A percentile compares a stretch with the other conserved stretches of the same genome.
Conservation (phyloP, 192 early-diverging fungal genomes). For the Podochytrium sp. region DNA sequence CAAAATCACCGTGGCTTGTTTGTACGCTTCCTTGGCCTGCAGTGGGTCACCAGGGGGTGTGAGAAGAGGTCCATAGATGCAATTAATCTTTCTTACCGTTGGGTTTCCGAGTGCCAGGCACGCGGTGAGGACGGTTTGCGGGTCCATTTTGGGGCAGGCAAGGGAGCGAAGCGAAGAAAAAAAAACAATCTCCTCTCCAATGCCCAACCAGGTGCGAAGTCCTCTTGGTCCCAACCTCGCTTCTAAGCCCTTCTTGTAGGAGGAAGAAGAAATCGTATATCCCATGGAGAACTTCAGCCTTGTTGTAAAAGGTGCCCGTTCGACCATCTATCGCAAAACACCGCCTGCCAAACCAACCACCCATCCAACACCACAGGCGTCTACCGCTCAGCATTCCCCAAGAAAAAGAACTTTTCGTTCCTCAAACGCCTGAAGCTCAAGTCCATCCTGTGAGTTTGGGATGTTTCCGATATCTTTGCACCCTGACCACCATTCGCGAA, state of each 20-base stretch:
- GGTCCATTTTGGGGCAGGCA: neutral
- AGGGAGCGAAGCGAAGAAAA: neutral
- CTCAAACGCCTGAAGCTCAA: conserved; percentile 86
- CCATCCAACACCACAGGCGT: too few relatives aligned
- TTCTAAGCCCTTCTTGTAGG: neutral
- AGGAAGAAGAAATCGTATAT: conserved; percentile 12
- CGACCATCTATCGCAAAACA: too few relatives aligned
- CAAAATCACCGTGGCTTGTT: neutral
- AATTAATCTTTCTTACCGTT: neutral
- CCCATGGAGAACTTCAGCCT: conserved; percentile 22
- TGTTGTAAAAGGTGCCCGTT: conserved; percentile 11
- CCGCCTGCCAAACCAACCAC: too few relatives aligned
- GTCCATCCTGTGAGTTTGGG: conserved; percentile 76
- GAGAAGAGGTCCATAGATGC: neutral
- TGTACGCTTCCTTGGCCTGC: neutral
- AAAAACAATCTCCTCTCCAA: neutral
- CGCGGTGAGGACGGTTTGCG: neutral
- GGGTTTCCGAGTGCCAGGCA: neutral
- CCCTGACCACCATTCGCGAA: neutral
- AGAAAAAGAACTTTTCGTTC: conserved; percentile 94
- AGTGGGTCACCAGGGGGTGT: neutral
- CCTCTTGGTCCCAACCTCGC: neutral
- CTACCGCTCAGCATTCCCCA: conserved; percentile 94
- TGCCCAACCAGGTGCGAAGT: neutral
- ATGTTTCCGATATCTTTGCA: too few relatives aligned